Evolutionary conservation across 2,329 filamentous ascomycete genomes (phyloP).

Genomic region (Sporothrix sp.): DNA sequence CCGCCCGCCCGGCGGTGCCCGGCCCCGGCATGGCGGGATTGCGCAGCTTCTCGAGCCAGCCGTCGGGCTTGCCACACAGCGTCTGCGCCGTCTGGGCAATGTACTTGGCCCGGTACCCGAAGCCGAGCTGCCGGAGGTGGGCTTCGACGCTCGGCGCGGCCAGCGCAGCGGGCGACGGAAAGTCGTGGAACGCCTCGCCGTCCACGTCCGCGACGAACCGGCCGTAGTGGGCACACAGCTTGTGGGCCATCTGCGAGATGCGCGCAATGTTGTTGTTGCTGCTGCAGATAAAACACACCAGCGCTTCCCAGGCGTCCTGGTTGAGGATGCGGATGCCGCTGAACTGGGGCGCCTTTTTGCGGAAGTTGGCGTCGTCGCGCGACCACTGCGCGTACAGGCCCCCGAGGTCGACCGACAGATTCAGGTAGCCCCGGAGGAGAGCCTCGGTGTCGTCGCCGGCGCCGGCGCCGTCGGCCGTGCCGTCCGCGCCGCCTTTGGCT

Average conservation of each 20-base stretch:
- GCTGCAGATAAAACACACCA: slow-evolving; percentile 93
- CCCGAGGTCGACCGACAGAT: slow-evolving; percentile 66
- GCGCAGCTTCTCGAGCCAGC: slow-evolving; percentile 68
- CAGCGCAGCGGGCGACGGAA: slow-evolving; percentile 38
- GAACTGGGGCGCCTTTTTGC: slow-evolving; percentile 75
- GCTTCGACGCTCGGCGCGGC: slow-evolving; percentile 65
- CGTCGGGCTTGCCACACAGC: slow-evolving; percentile 56
- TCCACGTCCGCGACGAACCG: slow-evolving; percentile 62
- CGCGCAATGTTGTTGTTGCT: slow-evolving; percentile 97
- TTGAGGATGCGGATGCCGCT: slow-evolving; percentile 84
- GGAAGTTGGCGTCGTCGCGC: slow-evolving; percentile 74
- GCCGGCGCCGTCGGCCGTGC: background rate
- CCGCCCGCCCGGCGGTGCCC: slow-evolving; percentile 26
- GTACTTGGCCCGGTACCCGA: slow-evolving; percentile 91
- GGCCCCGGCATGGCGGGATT: slow-evolving; percentile 59
- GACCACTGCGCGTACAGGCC: slow-evolving; percentile 83
- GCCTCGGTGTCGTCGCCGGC: slow-evolving; percentile 58
- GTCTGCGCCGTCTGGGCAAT: slow-evolving; percentile 76
- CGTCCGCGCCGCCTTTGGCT: background rate
- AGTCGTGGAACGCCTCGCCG: slow-evolving; percentile 37
- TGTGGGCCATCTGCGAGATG: slow-evolving; percentile 94
- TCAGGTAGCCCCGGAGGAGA: slow-evolving; percentile 78
- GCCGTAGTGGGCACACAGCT: slow-evolving; percentile 80
- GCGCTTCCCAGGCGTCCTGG: slow-evolving; percentile 92
- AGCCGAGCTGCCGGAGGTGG: slow-evolving; percentile 72